These are phyloP conservation scores for Tricholoma terreum DNA, from an alignment of 768 basidiomycete species.

Conservation along the genomic window DNA sequence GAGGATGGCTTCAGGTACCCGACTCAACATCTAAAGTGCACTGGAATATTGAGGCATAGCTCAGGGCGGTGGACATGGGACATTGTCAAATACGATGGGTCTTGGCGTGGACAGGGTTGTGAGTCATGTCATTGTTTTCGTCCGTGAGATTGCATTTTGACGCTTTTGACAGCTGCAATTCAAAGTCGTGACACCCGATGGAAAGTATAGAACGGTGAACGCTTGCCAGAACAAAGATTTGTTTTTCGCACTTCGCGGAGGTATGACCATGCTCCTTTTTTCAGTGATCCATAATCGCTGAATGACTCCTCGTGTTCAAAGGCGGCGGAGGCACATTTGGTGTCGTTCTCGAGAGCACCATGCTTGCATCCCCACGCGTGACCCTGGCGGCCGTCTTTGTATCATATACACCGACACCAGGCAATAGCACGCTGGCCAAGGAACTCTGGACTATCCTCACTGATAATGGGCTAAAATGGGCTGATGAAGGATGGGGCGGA, in stretches of 20 bases:
- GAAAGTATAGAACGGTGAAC: slow-evolving; percentile 41
- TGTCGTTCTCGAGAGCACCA: slow-evolving; percentile 37
- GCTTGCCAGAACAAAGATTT: slow-evolving; percentile 49
- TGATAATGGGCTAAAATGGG: slow-evolving; percentile 39
- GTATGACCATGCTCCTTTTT: slow-evolving; percentile 15
- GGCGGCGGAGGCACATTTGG: slow-evolving; percentile 49
- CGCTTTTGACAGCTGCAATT: slow-evolving; percentile 38
- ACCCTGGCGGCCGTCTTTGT: slow-evolving; percentile 36
- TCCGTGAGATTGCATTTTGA: background rate
- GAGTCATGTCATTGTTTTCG: slow-evolving; percentile 6
- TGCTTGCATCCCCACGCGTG: slow-evolving; percentile 36
- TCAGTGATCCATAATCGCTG: background rate
- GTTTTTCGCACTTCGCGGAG: slow-evolving; percentile 52
- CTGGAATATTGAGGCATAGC: background rate
- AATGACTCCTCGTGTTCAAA: slow-evolving; percentile 4
- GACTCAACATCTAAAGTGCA: background rate
- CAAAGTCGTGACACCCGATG: slow-evolving; percentile 54
- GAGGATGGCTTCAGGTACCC: slow-evolving; percentile 39
- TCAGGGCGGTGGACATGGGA: slow-evolving; percentile 43
- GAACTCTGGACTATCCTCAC: slow-evolving; percentile 36
- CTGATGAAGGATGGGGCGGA: slow-evolving; percentile 49
- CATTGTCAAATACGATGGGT: slow-evolving; percentile 43
- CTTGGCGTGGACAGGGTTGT: slow-evolving; percentile 46
- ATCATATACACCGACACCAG: slow-evolving; percentile 21
- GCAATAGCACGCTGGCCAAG: slow-evolving; percentile 19